Conservation (phyloP, 192 early-diverging fungal genomes). For the Gorgonomyces haynaldii region DNA sequence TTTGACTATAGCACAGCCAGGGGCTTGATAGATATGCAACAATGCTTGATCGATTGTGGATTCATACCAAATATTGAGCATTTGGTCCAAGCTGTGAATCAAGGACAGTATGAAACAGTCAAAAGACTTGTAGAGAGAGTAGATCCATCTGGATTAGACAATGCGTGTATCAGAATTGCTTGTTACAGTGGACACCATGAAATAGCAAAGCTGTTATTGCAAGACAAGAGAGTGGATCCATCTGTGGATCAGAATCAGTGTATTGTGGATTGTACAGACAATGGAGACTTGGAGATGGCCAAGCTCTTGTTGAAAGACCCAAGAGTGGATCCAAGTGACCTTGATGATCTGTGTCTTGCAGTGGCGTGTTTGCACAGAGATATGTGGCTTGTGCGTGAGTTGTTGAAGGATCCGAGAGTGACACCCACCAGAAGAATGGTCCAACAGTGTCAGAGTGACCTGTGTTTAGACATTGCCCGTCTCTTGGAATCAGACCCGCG, state of each 20-base stretch:
- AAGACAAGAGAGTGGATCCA: conserved; percentile 4
- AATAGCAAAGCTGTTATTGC: conserved; percentile 3
- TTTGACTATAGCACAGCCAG: too few species aligned
- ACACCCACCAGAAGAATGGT: neutral
- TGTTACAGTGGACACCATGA: neutral
- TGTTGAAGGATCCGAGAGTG: neutral
- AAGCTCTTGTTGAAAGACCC: neutral
- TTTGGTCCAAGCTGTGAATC: too few species aligned
- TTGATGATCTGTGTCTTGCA: too few species aligned
- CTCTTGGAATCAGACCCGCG: too few species aligned
- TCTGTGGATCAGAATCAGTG: conserved; percentile 1
- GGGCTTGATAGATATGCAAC: too few species aligned
- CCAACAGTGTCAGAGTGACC: too few species aligned
- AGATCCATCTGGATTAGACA: neutral
- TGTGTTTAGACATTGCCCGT: too few species aligned
- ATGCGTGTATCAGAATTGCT: neutral
- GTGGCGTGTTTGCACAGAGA: too few species aligned
- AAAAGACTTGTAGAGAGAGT: too few species aligned
- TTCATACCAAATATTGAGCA: too few species aligned
- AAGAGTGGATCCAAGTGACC: neutral
- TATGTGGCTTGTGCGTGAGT: neutral
- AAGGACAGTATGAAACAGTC: too few species aligned
- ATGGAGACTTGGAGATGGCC: conserved; percentile 3
- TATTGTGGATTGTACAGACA: neutral
- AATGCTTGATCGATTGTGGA: too few species aligned